Conservation (phyloP, 352 stramenopile species). For the Phytophthora constricta region DNA sequence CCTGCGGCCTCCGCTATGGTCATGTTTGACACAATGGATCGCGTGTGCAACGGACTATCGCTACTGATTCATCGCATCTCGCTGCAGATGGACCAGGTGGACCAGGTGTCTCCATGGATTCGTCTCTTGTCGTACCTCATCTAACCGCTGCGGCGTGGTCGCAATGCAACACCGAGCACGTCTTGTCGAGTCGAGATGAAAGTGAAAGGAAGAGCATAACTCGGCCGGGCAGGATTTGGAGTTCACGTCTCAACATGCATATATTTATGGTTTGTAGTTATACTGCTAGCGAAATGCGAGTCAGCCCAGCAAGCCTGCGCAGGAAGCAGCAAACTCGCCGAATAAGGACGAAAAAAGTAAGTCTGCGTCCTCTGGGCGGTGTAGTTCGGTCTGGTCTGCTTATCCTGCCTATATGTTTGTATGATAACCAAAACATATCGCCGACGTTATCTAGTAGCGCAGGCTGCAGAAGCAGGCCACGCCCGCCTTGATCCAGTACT, state of each 20-base stretch:
- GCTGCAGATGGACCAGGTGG: constrained; percentile 59
- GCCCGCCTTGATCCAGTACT: constrained; percentile 96
- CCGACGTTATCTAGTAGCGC: constrained; percentile 75
- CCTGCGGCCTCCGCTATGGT: constrained; percentile 42
- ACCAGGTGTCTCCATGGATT: constrained; percentile 62
- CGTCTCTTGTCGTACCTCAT: constrained; percentile 65
- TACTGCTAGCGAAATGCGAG: constrained; percentile 8
- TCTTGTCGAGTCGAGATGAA: too few species aligned
- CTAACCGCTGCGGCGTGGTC: constrained; percentile 31
- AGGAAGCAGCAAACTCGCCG: constrained; percentile 1
- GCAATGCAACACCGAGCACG: too few species aligned
- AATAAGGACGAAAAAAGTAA: constrained; percentile 24
- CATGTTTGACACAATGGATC: constrained; percentile 61
- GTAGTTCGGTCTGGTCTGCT: neutral
- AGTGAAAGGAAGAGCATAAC: too few species aligned
- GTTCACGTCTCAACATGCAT: constrained; percentile 24
- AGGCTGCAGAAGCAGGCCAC: constrained; percentile 95
- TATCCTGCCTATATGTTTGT: neutral
- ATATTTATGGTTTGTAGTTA: constrained; percentile 53
- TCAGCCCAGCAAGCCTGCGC: constrained; percentile 1
- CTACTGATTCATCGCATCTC: constrained; percentile 75
- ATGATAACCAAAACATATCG: too few species aligned
- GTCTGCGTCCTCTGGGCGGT: neutral
- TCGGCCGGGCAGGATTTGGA: too few species aligned
- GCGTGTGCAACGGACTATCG: constrained; percentile 64